phyloP scores from a whole-genome alignment of 1,284 basidiomycete genomes.

The Leccinum fuscescens region DNA sequence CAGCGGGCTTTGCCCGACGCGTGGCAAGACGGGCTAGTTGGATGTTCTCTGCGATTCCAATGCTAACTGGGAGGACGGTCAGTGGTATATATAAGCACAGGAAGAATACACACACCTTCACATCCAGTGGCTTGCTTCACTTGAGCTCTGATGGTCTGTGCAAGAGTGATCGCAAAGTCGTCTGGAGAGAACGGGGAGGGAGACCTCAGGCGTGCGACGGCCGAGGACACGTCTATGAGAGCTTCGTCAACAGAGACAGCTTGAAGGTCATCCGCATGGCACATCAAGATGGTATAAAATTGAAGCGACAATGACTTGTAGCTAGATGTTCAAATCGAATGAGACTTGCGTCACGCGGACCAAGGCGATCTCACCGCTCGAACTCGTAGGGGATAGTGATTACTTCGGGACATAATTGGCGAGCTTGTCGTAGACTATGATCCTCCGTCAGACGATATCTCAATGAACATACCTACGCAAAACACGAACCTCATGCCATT shows the following conservation, averaged over 20 bases:
- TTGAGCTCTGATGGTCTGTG: constrained; percentile 77
- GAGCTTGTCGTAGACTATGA: constrained; percentile 77
- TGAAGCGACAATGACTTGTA: constrained; percentile 81
- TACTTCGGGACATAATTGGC: constrained; percentile 71
- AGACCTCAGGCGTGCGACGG: constrained; percentile 49
- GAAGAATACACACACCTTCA: constrained; percentile 54
- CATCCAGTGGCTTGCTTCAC: constrained; percentile 79
- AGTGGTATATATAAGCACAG: constrained; percentile 2
- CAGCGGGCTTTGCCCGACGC: constrained; percentile 86
- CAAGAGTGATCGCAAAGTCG: constrained; percentile 70
- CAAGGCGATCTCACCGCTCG: constrained; percentile 47
- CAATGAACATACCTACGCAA: not conserved
- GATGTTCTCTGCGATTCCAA: constrained; percentile 91
- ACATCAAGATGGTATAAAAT: constrained; percentile 92
- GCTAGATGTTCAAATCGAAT: constrained; percentile 39
- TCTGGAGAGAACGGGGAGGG: constrained; percentile 29
- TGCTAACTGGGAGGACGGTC: constrained; percentile 58
- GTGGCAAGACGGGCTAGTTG: constrained; percentile 92
- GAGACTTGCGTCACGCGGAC: not conserved
- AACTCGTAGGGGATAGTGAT: constrained; percentile 92
- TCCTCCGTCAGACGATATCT: not conserved
- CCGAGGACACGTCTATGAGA: constrained; percentile 82
- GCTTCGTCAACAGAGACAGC: constrained; percentile 97
- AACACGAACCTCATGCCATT: constrained; percentile 86
- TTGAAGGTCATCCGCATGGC: constrained; percentile 87